phyloP scores from a whole-genome alignment of 306 rosid species.

The Calophaca sinica region DNA sequence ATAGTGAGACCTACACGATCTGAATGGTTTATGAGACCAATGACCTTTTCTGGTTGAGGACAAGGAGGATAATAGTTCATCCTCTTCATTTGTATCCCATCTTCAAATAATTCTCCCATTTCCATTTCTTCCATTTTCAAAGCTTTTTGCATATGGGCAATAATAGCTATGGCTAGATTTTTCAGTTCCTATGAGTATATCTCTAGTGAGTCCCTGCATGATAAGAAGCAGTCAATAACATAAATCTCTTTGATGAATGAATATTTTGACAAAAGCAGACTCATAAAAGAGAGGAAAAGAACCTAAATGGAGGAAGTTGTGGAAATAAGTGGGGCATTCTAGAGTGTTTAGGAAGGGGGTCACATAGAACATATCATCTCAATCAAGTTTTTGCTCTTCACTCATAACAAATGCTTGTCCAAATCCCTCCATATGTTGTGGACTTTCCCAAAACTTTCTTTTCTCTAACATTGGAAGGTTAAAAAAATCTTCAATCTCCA shows the following conservation, averaged over 20 bases:
- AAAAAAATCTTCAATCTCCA: conserved; percentile 54
- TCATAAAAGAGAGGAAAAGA: neutral
- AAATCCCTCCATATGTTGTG: conserved; percentile 65
- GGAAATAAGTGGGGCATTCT: conserved; percentile 67
- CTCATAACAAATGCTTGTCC: conserved; percentile 65
- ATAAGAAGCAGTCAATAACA: neutral
- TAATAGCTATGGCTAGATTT: conserved; percentile 25
- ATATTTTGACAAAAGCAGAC: neutral
- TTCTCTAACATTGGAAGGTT: conserved; percentile 64
- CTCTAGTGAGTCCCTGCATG: conserved; percentile 59
- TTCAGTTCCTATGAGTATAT: conserved; percentile 34
- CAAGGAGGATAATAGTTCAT: conserved; percentile 63
- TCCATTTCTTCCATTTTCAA: conserved; percentile 39
- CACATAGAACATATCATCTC: conserved; percentile 61
- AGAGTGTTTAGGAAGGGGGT: conserved; percentile 44
- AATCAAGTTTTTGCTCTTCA: conserved; percentile 57
- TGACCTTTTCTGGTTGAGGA: conserved; percentile 54
- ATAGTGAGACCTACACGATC: conserved; percentile 50
- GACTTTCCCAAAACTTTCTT: conserved; percentile 57
- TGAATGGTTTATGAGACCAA: conserved; percentile 56
- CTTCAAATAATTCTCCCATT: conserved; percentile 48
- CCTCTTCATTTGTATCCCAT: conserved; percentile 46
- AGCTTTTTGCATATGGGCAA: conserved; percentile 35
- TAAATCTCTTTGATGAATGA: neutral
- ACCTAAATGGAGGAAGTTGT: conserved; percentile 62